Evolutionary conservation across 2,329 filamentous ascomycete species (phyloP).

Genomic region (Davidsoniella neocaledoniae): DNA sequence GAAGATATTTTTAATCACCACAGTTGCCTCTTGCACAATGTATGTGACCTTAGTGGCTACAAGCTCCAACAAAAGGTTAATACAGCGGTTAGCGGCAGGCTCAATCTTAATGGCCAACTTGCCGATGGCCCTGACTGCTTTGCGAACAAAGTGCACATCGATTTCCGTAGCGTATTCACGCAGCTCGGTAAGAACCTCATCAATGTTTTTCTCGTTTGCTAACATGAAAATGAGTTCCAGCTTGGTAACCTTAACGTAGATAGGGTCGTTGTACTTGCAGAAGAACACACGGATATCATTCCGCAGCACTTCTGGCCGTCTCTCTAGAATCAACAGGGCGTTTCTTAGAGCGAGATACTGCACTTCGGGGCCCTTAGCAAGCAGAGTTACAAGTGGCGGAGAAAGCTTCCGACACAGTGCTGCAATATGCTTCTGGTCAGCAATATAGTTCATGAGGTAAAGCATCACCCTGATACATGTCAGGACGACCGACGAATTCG

Average conservation of each 20-base stretch:
- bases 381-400: slow-evolving; percentile 79
- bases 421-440: slow-evolving; percentile 75
- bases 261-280: slow-evolving; percentile 99
- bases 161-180: slow-evolving; percentile 97
- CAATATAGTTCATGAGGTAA: slow-evolving; percentile 97
- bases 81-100: slow-evolving; percentile 76
- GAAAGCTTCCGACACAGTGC: slow-evolving; percentile 83
- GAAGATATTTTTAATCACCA: slow-evolving; percentile 98
- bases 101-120: slow-evolving; percentile 99
- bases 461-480: slow-evolving; percentile 93
- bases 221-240: slow-evolving; percentile 98
- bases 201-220: slow-evolving; percentile 86
- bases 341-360: slow-evolving; percentile 92
- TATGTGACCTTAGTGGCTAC: slow-evolving; percentile 98
- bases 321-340: slow-evolving; percentile 80
- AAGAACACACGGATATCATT: slow-evolving; percentile 99
- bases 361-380: slow-evolving; percentile 95
- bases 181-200: slow-evolving; percentile 83
- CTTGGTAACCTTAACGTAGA: slow-evolving; percentile 98
- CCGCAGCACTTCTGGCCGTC: slow-evolving; percentile 77
- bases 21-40: slow-evolving; percentile 96
- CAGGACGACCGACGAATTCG: slow-evolving; percentile 88
- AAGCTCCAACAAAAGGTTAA: slow-evolving; percentile 79
- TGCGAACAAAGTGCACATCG: slow-evolving; percentile 95
- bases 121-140: slow-evolving; percentile 91